These are phyloP conservation scores for Globisporangium splendens DNA, from an alignment of 352 stramenopile genomes.

Conservation along the genomic window DNA sequence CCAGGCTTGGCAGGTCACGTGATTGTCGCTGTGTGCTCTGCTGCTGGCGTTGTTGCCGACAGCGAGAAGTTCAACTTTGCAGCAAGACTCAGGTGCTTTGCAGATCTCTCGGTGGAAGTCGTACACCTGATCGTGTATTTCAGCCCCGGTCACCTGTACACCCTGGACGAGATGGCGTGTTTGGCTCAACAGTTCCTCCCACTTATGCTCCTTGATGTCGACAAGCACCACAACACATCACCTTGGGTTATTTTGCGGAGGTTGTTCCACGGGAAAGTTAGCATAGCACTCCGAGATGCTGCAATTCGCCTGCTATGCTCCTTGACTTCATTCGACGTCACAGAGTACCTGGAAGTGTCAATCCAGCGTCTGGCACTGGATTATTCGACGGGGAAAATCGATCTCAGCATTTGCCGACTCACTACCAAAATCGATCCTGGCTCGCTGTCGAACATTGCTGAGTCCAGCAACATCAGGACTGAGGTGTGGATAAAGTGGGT, in stretches of 20 bases:
- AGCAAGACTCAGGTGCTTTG: constrained; percentile 30
- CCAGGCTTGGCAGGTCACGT: constrained; percentile 29
- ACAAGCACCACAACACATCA: constrained; percentile 28
- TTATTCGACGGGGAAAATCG: constrained; percentile 29
- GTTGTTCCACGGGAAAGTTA: constrained; percentile 51
- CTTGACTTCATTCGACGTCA: constrained; percentile 41
- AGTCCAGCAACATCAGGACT: constrained; percentile 53
- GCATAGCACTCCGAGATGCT: constrained; percentile 32
- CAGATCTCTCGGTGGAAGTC: constrained; percentile 36
- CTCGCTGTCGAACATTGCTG: constrained; percentile 50
- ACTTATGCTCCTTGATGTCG: constrained; percentile 42
- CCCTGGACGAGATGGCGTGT: constrained; percentile 40
- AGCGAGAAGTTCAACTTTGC: constrained; percentile 23
- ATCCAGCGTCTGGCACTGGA: constrained; percentile 30
- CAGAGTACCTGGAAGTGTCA: constrained; percentile 51
- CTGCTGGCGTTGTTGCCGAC: background rate
- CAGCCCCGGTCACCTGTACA: constrained; percentile 48
- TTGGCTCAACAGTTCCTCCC: constrained; percentile 31
- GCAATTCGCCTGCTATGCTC: constrained; percentile 41
- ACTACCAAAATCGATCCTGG: constrained; percentile 67
- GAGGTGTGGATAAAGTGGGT: constrained; percentile 47
- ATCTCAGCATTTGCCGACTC: constrained; percentile 41
- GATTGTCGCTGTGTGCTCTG: constrained; percentile 26
- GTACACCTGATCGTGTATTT: constrained; percentile 42
- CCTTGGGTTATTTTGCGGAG: constrained; percentile 57